A percentile compares a stretch with the other conserved stretches of the same genome.
Conservation (phyloP, 1,284 basidiomycete genomes). For the Lentinus polychrous region DNA sequence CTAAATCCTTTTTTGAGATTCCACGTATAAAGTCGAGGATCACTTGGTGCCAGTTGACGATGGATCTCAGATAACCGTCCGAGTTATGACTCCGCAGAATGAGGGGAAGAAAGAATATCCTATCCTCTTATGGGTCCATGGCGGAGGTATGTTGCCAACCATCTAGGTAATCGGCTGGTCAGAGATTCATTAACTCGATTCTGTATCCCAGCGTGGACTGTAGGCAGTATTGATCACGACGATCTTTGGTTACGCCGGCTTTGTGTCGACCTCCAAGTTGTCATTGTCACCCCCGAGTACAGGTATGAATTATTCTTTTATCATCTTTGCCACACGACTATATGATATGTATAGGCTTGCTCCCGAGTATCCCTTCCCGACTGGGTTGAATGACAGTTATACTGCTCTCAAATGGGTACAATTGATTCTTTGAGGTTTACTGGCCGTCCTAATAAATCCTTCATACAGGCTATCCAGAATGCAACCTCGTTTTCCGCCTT, state of each 20-base stretch:
- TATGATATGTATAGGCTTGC: slow-evolving; percentile 8
- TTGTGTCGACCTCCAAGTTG: slow-evolving; percentile 14
- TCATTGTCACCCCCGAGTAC: slow-evolving; percentile 18
- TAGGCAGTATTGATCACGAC: slow-evolving; percentile 13
- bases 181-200: too few species aligned
- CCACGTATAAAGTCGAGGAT: not conserved
- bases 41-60: not conserved
- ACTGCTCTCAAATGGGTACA: slow-evolving; percentile 19
- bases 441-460: not conserved
- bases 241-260: slow-evolving; percentile 13
- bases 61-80: slow-evolving; percentile 2
- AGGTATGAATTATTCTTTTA: slow-evolving; percentile 8
- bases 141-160: too few species aligned
- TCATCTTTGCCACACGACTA: not conserved
- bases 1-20: not conserved
- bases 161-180: too few species aligned
- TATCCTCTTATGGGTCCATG: slow-evolving; percentile 3
- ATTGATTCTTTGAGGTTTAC: not conserved
- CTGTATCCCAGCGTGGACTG: slow-evolving; percentile 8
- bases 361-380: slow-evolving; percentile 17
- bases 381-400: slow-evolving; percentile 14
- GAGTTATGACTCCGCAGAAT: not conserved
- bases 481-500: slow-evolving; percentile 6
- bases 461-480: slow-evolving; percentile 11
- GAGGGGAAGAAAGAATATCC: not conserved